A percentile compares a stretch with the other conserved stretches of the same genome.
Evolutionary conservation across 2,329 filamentous ascomycete genomes (phyloP).

Genomic region (Neurospora crassa): DNA sequence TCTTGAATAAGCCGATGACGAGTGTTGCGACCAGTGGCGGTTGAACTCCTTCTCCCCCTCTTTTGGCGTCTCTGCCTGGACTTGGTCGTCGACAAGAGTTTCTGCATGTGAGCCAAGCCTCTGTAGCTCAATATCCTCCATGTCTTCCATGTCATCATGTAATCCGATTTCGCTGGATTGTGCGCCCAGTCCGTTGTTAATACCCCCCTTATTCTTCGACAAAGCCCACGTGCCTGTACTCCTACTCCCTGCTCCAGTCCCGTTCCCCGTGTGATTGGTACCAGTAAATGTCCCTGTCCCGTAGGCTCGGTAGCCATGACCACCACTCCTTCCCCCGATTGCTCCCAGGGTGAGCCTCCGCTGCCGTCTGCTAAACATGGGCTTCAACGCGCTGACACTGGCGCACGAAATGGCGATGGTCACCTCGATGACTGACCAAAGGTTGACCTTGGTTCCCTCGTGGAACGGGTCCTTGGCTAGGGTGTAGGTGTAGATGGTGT

Average conservation of each 20-base stretch:
- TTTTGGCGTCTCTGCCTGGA: neutral
- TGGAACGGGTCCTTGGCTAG: constrained; percentile 26
- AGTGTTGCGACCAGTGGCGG: neutral
- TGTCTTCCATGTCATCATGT: neutral
- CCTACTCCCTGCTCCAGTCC: neutral
- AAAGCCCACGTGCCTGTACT: neutral
- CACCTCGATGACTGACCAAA: constrained; percentile 40
- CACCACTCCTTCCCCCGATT: neutral
- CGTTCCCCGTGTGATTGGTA: neutral
- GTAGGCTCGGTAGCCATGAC: neutral
- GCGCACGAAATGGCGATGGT: constrained; percentile 41
- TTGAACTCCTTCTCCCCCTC: neutral
- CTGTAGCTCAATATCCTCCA: neutral
- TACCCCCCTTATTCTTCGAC: neutral
- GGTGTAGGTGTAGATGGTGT: constrained; percentile 30
- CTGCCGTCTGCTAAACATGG: constrained; percentile 32
- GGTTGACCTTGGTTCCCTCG: constrained; percentile 25
- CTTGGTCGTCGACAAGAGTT: neutral
- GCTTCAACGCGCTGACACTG: constrained; percentile 39
- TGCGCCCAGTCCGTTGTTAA: neutral
- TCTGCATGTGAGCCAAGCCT: neutral
- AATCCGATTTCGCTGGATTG: constrained; percentile 1
- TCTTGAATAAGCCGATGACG: neutral
- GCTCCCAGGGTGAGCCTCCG: constrained; percentile 3
- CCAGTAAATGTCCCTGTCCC: neutral